These are phyloP conservation scores for Penicillium sp. DNA, from an alignment of 2,329 filamentous ascomycete genomes.

Conservation along the genomic window DNA sequence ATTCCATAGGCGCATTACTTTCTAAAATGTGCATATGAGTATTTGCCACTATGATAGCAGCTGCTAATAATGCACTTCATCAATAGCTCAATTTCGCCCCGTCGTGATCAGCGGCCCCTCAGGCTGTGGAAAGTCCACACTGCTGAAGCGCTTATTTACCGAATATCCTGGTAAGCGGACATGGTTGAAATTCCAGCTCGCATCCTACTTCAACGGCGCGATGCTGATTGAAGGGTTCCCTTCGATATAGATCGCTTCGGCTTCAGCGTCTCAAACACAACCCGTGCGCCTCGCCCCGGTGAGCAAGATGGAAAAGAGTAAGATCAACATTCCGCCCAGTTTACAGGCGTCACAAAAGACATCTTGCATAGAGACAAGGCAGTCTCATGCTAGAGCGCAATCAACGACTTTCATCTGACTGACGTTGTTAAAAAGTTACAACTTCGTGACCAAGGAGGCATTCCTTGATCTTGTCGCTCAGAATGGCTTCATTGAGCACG, in stretches of 20 bases:
- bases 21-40: too few species aligned
- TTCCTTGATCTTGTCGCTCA: conserved; percentile 64
- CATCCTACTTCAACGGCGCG: conserved; percentile 1
- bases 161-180: conserved; percentile 39
- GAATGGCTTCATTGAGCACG: conserved; percentile 74
- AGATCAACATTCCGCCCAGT: background rate
- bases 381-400: too few species aligned
- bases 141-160: conserved; percentile 39
- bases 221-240: background rate
- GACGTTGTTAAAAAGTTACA: conserved; percentile 40
- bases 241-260: background rate
- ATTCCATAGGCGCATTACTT: background rate
- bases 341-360: too few species aligned
- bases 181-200: background rate
- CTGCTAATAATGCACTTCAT: background rate
- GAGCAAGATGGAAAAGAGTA: conserved; percentile 71
- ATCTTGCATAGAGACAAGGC: too few species aligned
- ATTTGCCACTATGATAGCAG: too few species aligned
- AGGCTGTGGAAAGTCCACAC: conserved; percentile 40
- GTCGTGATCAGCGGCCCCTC: conserved; percentile 40
- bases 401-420: background rate
- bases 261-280: conserved; percentile 55
- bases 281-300: conserved; percentile 65
- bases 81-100: conserved; percentile 24
- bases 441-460: conserved; percentile 62